These are phyloP conservation scores for Neoboletus magnificus DNA, from an alignment of 768 basidiomycete genomes.

Conservation along the genomic window DNA sequence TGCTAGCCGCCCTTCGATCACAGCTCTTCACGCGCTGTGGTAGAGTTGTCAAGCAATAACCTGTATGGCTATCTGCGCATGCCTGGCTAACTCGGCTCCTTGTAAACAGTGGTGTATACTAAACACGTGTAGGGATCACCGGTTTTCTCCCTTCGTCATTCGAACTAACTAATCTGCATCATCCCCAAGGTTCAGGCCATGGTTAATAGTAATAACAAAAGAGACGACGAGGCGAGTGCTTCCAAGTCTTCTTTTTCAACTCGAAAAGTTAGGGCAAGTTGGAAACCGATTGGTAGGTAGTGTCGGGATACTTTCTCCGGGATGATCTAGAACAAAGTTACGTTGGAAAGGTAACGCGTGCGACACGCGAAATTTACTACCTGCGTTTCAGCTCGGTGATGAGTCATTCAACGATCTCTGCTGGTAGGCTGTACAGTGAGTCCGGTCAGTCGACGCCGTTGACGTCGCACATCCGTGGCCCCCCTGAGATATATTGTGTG, in stretches of 20 bases:
- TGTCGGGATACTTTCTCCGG: conserved; percentile 8
- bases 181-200: neutral
- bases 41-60: too few species aligned
- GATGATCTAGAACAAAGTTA: neutral
- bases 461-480: neutral
- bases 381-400: neutral
- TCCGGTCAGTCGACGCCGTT: too few species aligned
- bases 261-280: neutral
- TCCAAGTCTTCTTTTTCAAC: neutral
- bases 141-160: neutral
- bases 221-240: neutral
- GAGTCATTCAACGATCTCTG: too few species aligned
- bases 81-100: neutral
- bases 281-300: neutral
- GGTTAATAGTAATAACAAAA: neutral
- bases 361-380: neutral
- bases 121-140: neutral
- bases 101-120: too few species aligned
- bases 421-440: too few species aligned
- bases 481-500: neutral
- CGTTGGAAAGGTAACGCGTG: neutral
- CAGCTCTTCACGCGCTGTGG: too few species aligned
- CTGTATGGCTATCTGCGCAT: too few species aligned
- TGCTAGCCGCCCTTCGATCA: neutral
- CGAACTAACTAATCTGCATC: neutral